Evolutionary conservation across 495 filamentous ascomycete species (phyloP).

Genomic region (Hypoxylon lienhwacheense): DNA sequence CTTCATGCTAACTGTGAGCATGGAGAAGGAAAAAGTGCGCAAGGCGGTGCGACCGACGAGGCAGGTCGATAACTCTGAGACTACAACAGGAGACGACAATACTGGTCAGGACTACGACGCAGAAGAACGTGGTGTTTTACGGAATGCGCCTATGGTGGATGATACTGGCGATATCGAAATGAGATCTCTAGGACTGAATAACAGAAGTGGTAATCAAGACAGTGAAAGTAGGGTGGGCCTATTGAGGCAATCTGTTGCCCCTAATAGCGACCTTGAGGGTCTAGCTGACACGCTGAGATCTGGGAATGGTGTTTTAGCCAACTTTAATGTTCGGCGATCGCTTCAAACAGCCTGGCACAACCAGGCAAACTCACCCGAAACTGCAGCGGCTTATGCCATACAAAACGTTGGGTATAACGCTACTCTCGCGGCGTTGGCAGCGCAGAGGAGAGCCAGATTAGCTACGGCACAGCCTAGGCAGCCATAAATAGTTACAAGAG

Average conservation of each 20-base stretch:
- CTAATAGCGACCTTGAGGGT: slow-evolving; percentile 43
- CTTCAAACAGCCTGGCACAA: slow-evolving; percentile 61
- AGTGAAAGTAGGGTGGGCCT: slow-evolving; percentile 52
- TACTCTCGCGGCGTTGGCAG: slow-evolving; percentile 49
- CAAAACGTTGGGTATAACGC: slow-evolving; percentile 55
- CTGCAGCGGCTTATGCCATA: slow-evolving; percentile 52
- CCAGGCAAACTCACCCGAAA: slow-evolving; percentile 52
- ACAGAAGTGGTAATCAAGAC: slow-evolving; percentile 34
- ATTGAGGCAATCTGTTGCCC: slow-evolving; percentile 44
- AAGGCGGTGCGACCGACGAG: slow-evolving; percentile 43
- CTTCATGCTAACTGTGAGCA: slow-evolving; percentile 71
- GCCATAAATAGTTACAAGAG: slow-evolving; percentile 25
- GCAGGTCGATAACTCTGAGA: slow-evolving; percentile 14
- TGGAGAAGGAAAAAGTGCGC: slow-evolving; percentile 65
- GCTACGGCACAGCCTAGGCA: slow-evolving; percentile 33
- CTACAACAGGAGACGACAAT: slow-evolving; percentile 24
- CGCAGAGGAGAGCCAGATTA: slow-evolving; percentile 47
- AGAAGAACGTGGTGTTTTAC: slow-evolving; percentile 75
- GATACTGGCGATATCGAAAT: slow-evolving; percentile 55
- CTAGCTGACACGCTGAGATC: slow-evolving; percentile 63
- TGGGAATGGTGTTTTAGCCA: slow-evolving; percentile 68
- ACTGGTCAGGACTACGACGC: slow-evolving; percentile 70
- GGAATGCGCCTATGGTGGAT: slow-evolving; percentile 47
- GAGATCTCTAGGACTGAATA: slow-evolving; percentile 41
- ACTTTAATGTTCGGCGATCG: slow-evolving; percentile 68